phyloP scores from a whole-genome alignment of 441 rosid species.

The Hura crepitans region DNA sequence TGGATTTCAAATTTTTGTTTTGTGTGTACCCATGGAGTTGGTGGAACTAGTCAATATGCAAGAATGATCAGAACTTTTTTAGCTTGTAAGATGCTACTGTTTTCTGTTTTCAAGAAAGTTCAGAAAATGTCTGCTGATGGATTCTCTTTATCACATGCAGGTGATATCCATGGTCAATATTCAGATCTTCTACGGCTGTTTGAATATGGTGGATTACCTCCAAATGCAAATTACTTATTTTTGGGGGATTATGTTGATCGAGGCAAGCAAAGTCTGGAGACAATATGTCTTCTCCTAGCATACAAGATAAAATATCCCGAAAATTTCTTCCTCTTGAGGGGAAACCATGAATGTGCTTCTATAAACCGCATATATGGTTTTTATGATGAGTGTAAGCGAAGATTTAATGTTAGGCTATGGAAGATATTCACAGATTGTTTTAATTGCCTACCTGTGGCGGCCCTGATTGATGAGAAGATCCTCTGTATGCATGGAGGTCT shows the following conservation, averaged over 20 bases:
- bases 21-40: neutral
- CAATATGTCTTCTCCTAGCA: conserved; percentile 70
- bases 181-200: conserved; percentile 85
- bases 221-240: conserved; percentile 67
- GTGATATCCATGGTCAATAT: conserved; percentile 89
- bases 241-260: conserved; percentile 85
- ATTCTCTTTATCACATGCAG: conserved; percentile 38
- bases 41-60: neutral
- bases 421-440: conserved; percentile 57
- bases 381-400: conserved; percentile 67
- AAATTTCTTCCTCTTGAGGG: conserved; percentile 65
- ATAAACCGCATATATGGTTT: conserved; percentile 75
- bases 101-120: neutral
- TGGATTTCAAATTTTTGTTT: neutral
- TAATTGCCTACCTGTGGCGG: conserved; percentile 75
- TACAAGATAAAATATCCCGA: conserved; percentile 66
- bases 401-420: conserved; percentile 71
- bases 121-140: conserved; percentile 1
- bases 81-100: neutral
- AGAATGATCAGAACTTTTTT: neutral
- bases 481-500: conserved; percentile 80
- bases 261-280: conserved; percentile 74
- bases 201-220: conserved; percentile 85
- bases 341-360: conserved; percentile 77
- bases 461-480: conserved; percentile 67